Conservation (phyloP, 1,284 basidiomycete species). For the Sphagnurus paluster region DNA sequence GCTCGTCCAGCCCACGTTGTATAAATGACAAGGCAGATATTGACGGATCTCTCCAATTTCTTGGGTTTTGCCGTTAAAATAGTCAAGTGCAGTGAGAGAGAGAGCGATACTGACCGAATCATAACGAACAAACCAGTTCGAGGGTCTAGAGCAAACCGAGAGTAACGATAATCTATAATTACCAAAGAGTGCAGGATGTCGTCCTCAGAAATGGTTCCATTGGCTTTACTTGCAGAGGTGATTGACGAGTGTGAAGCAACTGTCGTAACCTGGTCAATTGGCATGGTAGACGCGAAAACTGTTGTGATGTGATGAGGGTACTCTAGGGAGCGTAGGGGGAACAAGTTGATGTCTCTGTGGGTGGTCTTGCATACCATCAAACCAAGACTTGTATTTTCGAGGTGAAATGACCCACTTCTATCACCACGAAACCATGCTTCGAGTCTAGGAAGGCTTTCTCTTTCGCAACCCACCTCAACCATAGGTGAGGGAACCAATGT, state of each 20-base stretch:
- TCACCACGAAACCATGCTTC: constrained; percentile 75
- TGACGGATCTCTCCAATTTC: constrained; percentile 89
- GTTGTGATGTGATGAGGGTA: constrained; percentile 82
- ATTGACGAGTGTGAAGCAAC: constrained; percentile 16
- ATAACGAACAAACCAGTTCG: constrained; percentile 82
- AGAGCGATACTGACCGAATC: constrained; percentile 63
- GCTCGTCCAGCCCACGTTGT: constrained; percentile 60
- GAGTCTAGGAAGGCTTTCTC: constrained; percentile 84
- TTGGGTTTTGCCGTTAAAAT: constrained; percentile 30
- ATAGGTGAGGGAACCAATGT: constrained; percentile 90
- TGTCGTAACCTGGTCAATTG: constrained; percentile 18
- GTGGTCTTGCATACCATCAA: constrained; percentile 58
- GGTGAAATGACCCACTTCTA: constrained; percentile 70
- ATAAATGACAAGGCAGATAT: constrained; percentile 71
- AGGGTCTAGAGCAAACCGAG: constrained; percentile 87
- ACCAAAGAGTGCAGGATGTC: constrained; percentile 53
- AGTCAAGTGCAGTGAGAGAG: not conserved
- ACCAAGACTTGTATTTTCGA: not conserved
- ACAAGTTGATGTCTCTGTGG: constrained; percentile 78
- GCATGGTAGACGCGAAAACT: constrained; percentile 58
- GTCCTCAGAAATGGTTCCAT: constrained; percentile 27
- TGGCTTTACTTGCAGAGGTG: constrained; percentile 23
- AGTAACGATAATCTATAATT: constrained; percentile 83
- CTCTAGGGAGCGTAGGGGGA: constrained; percentile 64
- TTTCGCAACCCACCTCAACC: constrained; percentile 85